Conservation (phyloP, 805 yeast species). For the Starmera quercuum region DNA sequence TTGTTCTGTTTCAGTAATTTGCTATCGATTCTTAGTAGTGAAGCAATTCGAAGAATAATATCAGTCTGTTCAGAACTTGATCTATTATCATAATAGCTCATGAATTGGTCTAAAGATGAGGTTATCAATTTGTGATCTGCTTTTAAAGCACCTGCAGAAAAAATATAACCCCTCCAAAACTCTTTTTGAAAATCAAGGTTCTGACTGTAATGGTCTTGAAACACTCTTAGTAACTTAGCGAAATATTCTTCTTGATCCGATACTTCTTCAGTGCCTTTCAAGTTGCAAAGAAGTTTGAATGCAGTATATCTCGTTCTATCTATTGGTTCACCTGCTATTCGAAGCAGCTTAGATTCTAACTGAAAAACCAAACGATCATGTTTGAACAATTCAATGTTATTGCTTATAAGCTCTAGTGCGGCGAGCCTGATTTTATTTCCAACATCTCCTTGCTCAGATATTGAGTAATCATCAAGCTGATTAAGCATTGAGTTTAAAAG, state of each 20-base stretch:
- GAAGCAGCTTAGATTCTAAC: conserved; percentile 31
- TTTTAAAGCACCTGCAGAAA: conserved; percentile 50
- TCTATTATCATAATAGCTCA: conserved; percentile 19
- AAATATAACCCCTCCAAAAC: conserved; percentile 49
- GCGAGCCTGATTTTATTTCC: conserved; percentile 66
- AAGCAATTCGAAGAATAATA: conserved; percentile 18
- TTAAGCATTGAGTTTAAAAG: conserved; percentile 14
- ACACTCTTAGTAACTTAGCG: conserved; percentile 18
- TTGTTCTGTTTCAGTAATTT: conserved; percentile 1
- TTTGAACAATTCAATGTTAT: conserved; percentile 17
- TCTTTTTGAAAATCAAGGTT: conserved; percentile 16
- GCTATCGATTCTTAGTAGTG: conserved; percentile 19
- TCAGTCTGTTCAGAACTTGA: conserved; percentile 5
- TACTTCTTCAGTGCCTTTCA: conserved; percentile 17
- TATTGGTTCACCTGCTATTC: conserved; percentile 59
- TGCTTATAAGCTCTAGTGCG: conserved; percentile 32
- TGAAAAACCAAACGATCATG: conserved; percentile 4
- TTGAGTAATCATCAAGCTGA: conserved; percentile 68
- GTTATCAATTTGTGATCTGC: conserved; percentile 39
- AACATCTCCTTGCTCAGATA: conserved; percentile 84
- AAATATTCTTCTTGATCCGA: conserved; percentile 1
- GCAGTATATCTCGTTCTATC: conserved; percentile 43
- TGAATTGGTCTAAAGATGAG: conserved; percentile 32
- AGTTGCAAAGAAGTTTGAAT: conserved; percentile 24
- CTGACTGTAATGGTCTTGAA: conserved; percentile 14